Conservation (phyloP, 495 filamentous ascomycete genomes). For the Aspergillus mulundensis region DNA sequence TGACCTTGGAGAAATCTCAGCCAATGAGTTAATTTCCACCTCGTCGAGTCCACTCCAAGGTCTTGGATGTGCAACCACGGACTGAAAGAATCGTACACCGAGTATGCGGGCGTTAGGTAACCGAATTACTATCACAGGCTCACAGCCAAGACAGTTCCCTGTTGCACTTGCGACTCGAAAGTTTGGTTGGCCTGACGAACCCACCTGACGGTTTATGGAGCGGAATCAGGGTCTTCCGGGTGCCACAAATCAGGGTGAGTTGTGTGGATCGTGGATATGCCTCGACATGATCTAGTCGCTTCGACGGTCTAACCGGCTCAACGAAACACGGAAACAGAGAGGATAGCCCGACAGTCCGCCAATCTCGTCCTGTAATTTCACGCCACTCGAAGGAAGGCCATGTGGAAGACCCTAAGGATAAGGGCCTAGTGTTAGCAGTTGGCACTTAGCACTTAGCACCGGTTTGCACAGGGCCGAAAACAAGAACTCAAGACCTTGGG, state of each 20-base stretch:
- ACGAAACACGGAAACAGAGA: background rate
- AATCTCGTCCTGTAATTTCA: constrained; percentile 2
- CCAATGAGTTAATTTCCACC: background rate
- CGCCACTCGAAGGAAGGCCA: constrained; percentile 2
- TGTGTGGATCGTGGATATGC: constrained; percentile 1
- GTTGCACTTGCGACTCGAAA: background rate
- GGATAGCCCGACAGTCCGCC: background rate
- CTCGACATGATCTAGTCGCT: background rate
- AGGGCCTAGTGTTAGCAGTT: background rate
- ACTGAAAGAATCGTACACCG: background rate
- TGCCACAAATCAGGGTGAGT: background rate
- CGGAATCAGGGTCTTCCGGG: background rate
- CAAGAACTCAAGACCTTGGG: background rate
- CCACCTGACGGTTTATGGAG: background rate
- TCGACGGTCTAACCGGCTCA: background rate
- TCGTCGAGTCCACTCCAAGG: background rate
- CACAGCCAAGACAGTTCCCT: background rate
- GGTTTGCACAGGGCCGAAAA: background rate
- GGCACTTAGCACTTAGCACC: background rate
- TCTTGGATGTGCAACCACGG: background rate
- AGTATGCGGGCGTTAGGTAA: constrained; percentile 5
- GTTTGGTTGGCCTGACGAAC: background rate
- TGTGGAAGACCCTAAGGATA: background rate
- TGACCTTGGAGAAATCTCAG: background rate
- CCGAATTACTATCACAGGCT: background rate